Base-by-base conservation (phyloP, 495 filamentous ascomycete species). In the Hypoxylon fuscum region DNA sequence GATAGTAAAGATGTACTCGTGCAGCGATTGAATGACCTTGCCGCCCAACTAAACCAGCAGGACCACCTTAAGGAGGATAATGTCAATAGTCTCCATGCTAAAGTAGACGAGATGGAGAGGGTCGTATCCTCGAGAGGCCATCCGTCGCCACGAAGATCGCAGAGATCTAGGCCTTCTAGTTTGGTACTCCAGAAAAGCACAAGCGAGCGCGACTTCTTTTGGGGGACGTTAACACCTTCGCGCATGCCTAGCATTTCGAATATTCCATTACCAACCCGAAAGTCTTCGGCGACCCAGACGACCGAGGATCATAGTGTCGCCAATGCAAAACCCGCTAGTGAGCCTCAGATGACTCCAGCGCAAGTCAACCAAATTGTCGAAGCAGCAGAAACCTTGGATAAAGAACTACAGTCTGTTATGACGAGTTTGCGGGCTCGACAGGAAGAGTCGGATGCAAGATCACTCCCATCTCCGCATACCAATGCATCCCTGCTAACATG, bases 381-480 rank as follows among this genome's bases (percentile, higher is more conserved):
- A 18, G 79, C 78, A 51, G 76, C 78, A 8, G 74, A 82, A 23
- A 62, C 68, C 41, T 47, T 84, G 18, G 66, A 69, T 23, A 58
- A 63, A n/a, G 72, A 77, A 43, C 45, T 85, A 18, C 69, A 67
- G 3, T 57, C 48, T 8, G 71, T 77, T 6, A 55, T 78, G 18
- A 55, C 66, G 35, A 76, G 72, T 35, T 59, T 84, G 8, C 67
- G 74, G 45, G 68, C 66, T 18, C 69, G 83, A 37, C 77, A 74
- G 34, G 79, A 83, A 58, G 81, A 85, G 61, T 78, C 81, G 15
- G 75, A 81, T 66, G 82, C 73, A 72, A 67, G 79, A 61, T 41
- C 27, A 44, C 27, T 8, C 46, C 54, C 25, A 53, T 11, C 17
- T 42, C 12, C 38, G 6, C 32, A 12, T 43, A 43, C 40, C n/a